Evolutionary conservation across 176 grass and related monocot genomes (phyloP), one percentile per base, ranked within the genome.

Genomic region (Guadua angustifolia): DNA sequence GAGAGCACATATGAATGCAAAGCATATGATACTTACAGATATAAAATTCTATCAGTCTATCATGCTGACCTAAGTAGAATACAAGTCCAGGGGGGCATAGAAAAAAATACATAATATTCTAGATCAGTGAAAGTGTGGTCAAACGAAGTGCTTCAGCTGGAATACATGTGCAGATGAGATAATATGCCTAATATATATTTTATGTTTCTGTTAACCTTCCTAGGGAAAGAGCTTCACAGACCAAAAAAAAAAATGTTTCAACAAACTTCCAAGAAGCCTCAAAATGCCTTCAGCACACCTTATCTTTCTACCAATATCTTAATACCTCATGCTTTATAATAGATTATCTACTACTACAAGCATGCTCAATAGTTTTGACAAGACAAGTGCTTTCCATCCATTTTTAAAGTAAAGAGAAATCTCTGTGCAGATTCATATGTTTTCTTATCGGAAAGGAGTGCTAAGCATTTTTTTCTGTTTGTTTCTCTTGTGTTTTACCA

Each of bases 1-100:
- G 18, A 76, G 40, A 82, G 22, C 11, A 44, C 22, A 73, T 53
- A 52, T 4, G 17, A 12, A 71, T 26, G 42, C 8, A 12, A 22
- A 7, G 29, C 14, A 36, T 29, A 73, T 29, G 14, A 72, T 81
- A 73, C 9, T 58, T 42, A 6, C 21, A 81, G 52, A 60, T 62
- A 61, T 63, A 79, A 19, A 45, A 64, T 24, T 7, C 9, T 69
- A 81, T 17, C 40, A 19, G 6, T 43, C 22, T 32, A 63, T 77
- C 13, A 62, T 71, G 3, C 38, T 36, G 12, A 46, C 21, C 17
- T 10, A 53, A 66, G 13, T n/a, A 43, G 42, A 51, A 64, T 24
- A 49, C 14, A 88, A 79, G 62, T 68, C 21, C n/a, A 73, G 56
- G 60, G 60, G 71, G 43, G 18, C 13, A 68, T n/a, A 12, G 6